These are phyloP conservation scores for Umbelopsis sp. DNA, from an alignment of 371 early-diverging fungal species.

Conservation along the genomic window DNA sequence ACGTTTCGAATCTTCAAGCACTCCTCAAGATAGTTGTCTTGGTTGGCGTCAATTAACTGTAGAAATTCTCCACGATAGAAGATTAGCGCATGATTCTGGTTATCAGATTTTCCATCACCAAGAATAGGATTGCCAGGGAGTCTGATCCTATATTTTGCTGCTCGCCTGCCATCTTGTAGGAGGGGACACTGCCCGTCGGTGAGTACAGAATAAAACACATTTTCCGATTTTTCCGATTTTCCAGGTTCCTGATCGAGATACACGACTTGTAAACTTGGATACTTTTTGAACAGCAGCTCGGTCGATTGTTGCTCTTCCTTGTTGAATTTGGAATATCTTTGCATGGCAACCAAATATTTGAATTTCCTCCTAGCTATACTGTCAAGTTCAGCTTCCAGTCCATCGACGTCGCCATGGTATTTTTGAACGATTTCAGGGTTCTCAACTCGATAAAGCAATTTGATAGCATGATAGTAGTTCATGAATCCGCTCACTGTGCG, in stretches of 20 bases:
- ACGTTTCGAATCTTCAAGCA: slow-evolving; percentile 86
- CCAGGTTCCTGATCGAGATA: slow-evolving; percentile 71
- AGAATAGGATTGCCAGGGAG: slow-evolving; percentile 91
- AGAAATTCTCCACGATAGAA: slow-evolving; percentile 86
- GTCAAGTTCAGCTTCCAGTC: slow-evolving; percentile 66
- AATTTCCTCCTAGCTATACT: slow-evolving; percentile 79
- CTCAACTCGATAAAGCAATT: slow-evolving; percentile 81
- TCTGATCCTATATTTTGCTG: slow-evolving; percentile 75
- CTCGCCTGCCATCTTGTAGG: slow-evolving; percentile 63
- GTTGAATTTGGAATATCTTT: slow-evolving; percentile 75
- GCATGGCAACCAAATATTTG: slow-evolving; percentile 87
- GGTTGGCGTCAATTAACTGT: slow-evolving; percentile 90
- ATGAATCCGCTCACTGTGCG: slow-evolving; percentile 89
- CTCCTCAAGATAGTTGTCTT: slow-evolving; percentile 91
- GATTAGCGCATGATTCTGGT: slow-evolving; percentile 85
- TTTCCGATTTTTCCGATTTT: slow-evolving; percentile 44
- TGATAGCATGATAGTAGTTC: slow-evolving; percentile 86
- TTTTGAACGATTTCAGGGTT: slow-evolving; percentile 69
- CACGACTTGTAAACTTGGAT: slow-evolving; percentile 81
- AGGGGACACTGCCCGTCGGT: slow-evolving; percentile 78
- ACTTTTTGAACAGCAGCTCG: slow-evolving; percentile 76
- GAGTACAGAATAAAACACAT: slow-evolving; percentile 68
- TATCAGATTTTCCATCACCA: slow-evolving; percentile 93
- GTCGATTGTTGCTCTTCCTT: slow-evolving; percentile 80
- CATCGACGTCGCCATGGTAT: slow-evolving; percentile 58